A percentile compares a stretch with the other conserved stretches of the same genome.
Evolutionary conservation across 2,329 filamentous ascomycete genomes (phyloP).

Genomic region (Trichoderma arundinaceum): DNA sequence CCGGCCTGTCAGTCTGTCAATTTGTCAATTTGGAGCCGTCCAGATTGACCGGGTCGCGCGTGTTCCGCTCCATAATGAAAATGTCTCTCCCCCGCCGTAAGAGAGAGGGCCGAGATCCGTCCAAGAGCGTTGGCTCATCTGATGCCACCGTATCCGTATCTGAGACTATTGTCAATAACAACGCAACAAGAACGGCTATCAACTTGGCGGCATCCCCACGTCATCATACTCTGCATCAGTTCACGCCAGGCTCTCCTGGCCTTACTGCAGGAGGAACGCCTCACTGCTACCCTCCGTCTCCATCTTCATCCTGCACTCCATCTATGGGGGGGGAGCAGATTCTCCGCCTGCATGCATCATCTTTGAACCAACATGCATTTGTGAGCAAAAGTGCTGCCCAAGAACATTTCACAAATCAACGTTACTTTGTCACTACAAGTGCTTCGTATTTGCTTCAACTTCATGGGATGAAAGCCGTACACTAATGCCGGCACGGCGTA

Average conservation of each 20-base stretch:
- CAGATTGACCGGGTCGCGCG: background rate
- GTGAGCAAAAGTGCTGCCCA: slow-evolving; percentile 1
- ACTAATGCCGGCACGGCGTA: background rate
- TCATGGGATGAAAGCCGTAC: background rate
- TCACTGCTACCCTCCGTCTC: slow-evolving; percentile 19
- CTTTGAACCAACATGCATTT: slow-evolving; percentile 17
- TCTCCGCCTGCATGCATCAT: slow-evolving; percentile 4
- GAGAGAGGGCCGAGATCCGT: background rate
- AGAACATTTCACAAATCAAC: background rate
- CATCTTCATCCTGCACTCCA: slow-evolving; percentile 3
- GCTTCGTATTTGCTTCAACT: background rate
- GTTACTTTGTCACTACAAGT: background rate
- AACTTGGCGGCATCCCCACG: background rate
- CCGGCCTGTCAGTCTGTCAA: background rate
- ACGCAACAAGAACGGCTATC: background rate
- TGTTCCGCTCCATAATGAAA: background rate
- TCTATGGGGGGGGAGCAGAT: background rate
- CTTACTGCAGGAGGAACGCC: slow-evolving; percentile 10
- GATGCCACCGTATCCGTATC: background rate
- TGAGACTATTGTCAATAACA: background rate
- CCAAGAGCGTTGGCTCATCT: background rate
- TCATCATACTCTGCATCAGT: background rate
- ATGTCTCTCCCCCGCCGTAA: slow-evolving; percentile 2
- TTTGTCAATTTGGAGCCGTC: background rate
- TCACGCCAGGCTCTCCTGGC: background rate